Evolutionary conservation across 140 eudicot species (phyloP), one percentile per base, ranked within the genome.

Genomic region (Anethum foeniculum): DNA sequence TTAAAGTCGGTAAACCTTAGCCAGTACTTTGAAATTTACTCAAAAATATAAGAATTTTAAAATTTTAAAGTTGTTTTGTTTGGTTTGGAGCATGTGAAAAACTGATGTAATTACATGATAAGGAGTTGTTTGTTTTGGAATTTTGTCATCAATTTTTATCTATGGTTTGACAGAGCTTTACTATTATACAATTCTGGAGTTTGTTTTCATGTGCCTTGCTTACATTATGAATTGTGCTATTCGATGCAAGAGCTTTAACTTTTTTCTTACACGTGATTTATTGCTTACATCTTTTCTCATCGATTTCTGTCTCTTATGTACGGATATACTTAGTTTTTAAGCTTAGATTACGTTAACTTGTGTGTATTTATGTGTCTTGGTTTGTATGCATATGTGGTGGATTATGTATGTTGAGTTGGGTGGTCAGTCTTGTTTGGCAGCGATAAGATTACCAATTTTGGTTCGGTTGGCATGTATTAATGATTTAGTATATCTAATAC

Each of bases 81-180:
- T 67, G 41, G 3, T 13, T 67, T 30, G 43, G 38, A 28, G 43
- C 41, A 67, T 67, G 38, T 67, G 38, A 32, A 3, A 30, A 67
- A 67, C 21, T 27, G 73, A 67, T 67, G 41, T 14, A 67, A 28
- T 67, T 27, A 27, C 43, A 67, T 32, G 41, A 27, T 28, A 67
- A 65, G 14, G 73, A 67, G 73, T 67, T 67, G 73, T 67, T 67
- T 67, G 73, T 67, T 67, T 67, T 67, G 73, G 73, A 67, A 67
- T 14, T 67, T 67, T 67, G 19, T 30, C 23, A 30, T 11, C 41
- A 32, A 9, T 28, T 0, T 67, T 11, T 67, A n/a, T 67, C n/a
- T 19, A 7, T 54, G 11, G 28, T 56, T 23, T 60, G 12, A 13
- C 32, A 60, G 32, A 8, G 68, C 30, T 58, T 8, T 58, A n/a